Conservation (phyloP, 768 basidiomycete species). For the Lentinula aciculospora region DNA sequence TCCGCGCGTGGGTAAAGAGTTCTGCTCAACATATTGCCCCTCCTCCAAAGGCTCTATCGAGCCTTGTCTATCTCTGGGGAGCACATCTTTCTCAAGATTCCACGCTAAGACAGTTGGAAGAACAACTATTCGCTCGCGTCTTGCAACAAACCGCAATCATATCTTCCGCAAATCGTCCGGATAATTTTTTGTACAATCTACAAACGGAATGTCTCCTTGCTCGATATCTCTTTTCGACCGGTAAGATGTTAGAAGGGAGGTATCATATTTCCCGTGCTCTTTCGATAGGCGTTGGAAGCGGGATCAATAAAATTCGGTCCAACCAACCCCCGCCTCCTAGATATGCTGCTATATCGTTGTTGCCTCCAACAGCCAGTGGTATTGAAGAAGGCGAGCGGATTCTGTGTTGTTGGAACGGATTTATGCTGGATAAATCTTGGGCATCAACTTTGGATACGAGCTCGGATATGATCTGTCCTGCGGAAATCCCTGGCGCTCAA, state of each 20-base stretch:
- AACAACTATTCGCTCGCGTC: slow-evolving; percentile 6
- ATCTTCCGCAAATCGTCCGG: slow-evolving; percentile 14
- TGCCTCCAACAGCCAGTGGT: slow-evolving; percentile 20
- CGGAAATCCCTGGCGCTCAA: slow-evolving; percentile 10
- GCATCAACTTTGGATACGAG: slow-evolving; percentile 19
- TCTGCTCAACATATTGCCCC: background rate
- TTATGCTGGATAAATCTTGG: slow-evolving; percentile 27
- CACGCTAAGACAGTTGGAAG: background rate
- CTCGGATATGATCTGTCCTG: slow-evolving; percentile 18
- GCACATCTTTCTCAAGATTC: slow-evolving; percentile 6
- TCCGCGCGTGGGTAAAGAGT: slow-evolving; percentile 21
- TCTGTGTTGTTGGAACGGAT: slow-evolving; percentile 24
- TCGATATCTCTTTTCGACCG: slow-evolving; percentile 34
- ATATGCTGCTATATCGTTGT: background rate
- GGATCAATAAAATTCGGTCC: slow-evolving; percentile 18
- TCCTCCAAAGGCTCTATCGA: background rate
- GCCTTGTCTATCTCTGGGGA: slow-evolving; percentile 9
- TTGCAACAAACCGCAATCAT: background rate
- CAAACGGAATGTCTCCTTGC: slow-evolving; percentile 36
- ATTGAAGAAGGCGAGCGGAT: slow-evolving; percentile 18
- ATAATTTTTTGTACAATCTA: slow-evolving; percentile 24
- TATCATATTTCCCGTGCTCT: slow-evolving; percentile 33
- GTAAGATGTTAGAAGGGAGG: slow-evolving; percentile 34
- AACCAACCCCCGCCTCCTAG: background rate
- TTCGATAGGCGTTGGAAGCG: slow-evolving; percentile 19